Conservation (phyloP, 2,329 filamentous ascomycete genomes). For the Chrysoporthe cubensis region DNA sequence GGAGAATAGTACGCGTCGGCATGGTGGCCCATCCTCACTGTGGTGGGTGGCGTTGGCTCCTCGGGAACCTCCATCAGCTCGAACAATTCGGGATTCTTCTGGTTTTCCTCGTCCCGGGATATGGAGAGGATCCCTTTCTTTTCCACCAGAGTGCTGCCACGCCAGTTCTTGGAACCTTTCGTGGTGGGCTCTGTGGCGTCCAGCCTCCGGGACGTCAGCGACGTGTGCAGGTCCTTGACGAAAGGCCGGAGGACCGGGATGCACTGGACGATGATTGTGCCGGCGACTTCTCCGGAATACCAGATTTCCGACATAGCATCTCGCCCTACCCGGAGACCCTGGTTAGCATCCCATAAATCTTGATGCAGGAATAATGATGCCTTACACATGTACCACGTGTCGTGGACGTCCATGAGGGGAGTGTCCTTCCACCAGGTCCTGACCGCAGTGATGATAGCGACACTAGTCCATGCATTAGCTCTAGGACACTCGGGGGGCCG, state of each 20-base stretch:
- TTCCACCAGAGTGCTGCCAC: slow-evolving; percentile 24
- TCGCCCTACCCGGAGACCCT: slow-evolving; percentile 36
- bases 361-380: not conserved
- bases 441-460: slow-evolving; percentile 53
- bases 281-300: slow-evolving; percentile 56
- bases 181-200: slow-evolving; percentile 21
- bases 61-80: slow-evolving; percentile 25
- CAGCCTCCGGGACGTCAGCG: slow-evolving; percentile 39
- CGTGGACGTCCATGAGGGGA: slow-evolving; percentile 44
- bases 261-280: slow-evolving; percentile 59
- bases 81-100: slow-evolving; percentile 17
- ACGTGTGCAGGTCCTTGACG: slow-evolving; percentile 45
- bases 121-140: slow-evolving; percentile 18
- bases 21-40: slow-evolving; percentile 8
- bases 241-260: slow-evolving; percentile 56
- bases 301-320: slow-evolving; percentile 51
- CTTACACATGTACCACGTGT: slow-evolving; percentile 52
- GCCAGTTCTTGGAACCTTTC: slow-evolving; percentile 20
- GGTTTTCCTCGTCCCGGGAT: slow-evolving; percentile 25
- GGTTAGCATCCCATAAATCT: not conserved
- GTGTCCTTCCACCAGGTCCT: slow-evolving; percentile 54
- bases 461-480: slow-evolving; percentile 33
- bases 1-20: slow-evolving; percentile 24
- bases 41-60: slow-evolving; percentile 1
- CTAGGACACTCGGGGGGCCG: not conserved